Conservation (phyloP, 2,329 filamentous ascomycete species). For the Calonectria multiphialidica region DNA sequence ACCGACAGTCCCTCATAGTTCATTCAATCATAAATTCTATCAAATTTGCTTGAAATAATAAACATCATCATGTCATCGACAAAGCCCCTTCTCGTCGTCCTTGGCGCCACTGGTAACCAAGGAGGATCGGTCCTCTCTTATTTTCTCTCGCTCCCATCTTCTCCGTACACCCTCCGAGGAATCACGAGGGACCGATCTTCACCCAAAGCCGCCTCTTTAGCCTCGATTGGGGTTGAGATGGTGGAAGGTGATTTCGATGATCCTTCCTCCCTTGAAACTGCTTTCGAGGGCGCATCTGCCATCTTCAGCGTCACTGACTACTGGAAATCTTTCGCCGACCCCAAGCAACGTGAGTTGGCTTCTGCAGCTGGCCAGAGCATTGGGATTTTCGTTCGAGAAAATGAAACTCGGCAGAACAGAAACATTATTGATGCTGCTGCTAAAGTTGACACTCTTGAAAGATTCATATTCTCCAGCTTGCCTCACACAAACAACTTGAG, state of each 20-base stretch:
- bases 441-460: not conserved
- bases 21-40: not conserved
- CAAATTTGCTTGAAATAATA: not conserved
- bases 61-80: not conserved
- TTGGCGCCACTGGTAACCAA: not conserved
- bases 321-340: not conserved
- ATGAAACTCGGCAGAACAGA: not conserved
- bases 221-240: not conserved
- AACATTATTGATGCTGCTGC: not conserved
- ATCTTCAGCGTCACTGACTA: not conserved
- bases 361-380: not conserved
- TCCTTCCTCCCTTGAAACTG: not conserved
- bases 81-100: slow-evolving; percentile 18
- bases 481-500: not conserved
- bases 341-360: not conserved
- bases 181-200: not conserved
- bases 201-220: not conserved
- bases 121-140: not conserved
- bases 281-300: not conserved
- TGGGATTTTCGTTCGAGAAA: not conserved
- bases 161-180: not conserved
- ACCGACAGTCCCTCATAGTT: not conserved
- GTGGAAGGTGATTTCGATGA: not conserved
- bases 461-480: not conserved
- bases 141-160: not conserved